A percentile compares a stretch with the other conserved stretches of the same genome.
phyloP scores from a whole-genome alignment of 331 rosid genomes.

The Telfairia occidentalis region DNA sequence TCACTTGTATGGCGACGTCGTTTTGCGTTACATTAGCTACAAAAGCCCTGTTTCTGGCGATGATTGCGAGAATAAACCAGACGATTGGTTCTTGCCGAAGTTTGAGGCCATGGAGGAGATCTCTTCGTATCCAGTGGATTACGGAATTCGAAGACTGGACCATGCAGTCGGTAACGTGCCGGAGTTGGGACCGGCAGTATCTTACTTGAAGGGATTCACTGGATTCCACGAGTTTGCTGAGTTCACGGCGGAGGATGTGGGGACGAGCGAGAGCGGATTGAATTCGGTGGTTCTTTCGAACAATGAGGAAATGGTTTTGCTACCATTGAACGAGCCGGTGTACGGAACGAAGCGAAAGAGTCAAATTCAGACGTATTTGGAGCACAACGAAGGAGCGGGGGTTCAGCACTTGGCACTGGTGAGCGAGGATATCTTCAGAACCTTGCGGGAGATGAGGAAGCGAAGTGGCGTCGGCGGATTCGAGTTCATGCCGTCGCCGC shows the following conservation, averaged over 20 bases:
- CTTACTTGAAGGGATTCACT: conserved; percentile 41
- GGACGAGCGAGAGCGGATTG: conserved; percentile 80
- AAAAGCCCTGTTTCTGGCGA: neutral
- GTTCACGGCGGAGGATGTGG: conserved; percentile 88
- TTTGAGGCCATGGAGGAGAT: conserved; percentile 38
- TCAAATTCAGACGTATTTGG: conserved; percentile 80
- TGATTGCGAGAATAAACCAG: conserved; percentile 20
- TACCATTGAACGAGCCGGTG: conserved; percentile 83
- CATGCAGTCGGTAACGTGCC: conserved; percentile 87
- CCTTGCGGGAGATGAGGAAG: conserved; percentile 70
- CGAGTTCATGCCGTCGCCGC: conserved; percentile 88
- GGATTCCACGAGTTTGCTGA: conserved; percentile 94
- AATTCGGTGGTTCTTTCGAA: conserved; percentile 65
- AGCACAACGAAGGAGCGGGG: conserved; percentile 91
- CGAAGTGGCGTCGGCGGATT: conserved; percentile 61
- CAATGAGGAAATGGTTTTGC: conserved; percentile 60
- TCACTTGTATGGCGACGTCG: conserved; percentile 78
- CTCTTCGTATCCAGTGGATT: conserved; percentile 42
- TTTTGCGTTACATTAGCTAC: conserved; percentile 65
- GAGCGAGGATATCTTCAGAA: conserved; percentile 51
- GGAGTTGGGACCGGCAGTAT: conserved; percentile 31
- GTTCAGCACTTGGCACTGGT: conserved; percentile 69
- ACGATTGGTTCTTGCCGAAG: conserved; percentile 46
- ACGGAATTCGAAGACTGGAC: conserved; percentile 59
- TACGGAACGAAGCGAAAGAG: conserved; percentile 78